These are phyloP conservation scores for Lanmaoa pseudosensibilis DNA, from an alignment of 768 basidiomycete species.

Conservation along the genomic window DNA sequence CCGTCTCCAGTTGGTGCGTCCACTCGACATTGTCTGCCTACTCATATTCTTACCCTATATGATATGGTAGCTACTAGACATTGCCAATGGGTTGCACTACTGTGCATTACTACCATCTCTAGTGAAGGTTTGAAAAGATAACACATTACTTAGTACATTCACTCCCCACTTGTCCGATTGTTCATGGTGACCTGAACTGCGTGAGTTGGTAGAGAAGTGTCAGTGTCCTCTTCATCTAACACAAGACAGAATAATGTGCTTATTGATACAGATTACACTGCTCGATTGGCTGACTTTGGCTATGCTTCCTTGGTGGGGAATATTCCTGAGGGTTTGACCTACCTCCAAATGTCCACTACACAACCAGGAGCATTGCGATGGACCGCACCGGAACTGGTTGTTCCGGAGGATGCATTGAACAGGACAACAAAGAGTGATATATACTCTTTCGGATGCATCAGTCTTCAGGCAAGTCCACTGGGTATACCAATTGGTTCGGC, in stretches of 20 bases:
- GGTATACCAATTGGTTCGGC: constrained; percentile 30
- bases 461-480: constrained; percentile 34
- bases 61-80: constrained; percentile 19
- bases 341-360: constrained; percentile 27
- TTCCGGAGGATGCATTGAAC: constrained; percentile 11
- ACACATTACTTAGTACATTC: constrained; percentile 7
- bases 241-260: constrained; percentile 14
- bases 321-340: not conserved
- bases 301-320: constrained; percentile 24
- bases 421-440: constrained; percentile 13
- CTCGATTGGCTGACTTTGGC: constrained; percentile 45
- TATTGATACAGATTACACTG: constrained; percentile 24
- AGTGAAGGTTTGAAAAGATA: not conserved
- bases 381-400: constrained; percentile 39
- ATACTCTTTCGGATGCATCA: constrained; percentile 31
- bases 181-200: constrained; percentile 13
- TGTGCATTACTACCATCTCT: not conserved
- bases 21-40: constrained; percentile 15
- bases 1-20: constrained; percentile 9
- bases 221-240: not conserved
- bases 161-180: not conserved
- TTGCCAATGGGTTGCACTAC: constrained; percentile 12
- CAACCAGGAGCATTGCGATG: constrained; percentile 40
- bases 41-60: constrained; percentile 4
- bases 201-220: not conserved